phyloP scores from a whole-genome alignment of 2,329 filamentous ascomycete genomes.

The Talaromyces sp. region DNA sequence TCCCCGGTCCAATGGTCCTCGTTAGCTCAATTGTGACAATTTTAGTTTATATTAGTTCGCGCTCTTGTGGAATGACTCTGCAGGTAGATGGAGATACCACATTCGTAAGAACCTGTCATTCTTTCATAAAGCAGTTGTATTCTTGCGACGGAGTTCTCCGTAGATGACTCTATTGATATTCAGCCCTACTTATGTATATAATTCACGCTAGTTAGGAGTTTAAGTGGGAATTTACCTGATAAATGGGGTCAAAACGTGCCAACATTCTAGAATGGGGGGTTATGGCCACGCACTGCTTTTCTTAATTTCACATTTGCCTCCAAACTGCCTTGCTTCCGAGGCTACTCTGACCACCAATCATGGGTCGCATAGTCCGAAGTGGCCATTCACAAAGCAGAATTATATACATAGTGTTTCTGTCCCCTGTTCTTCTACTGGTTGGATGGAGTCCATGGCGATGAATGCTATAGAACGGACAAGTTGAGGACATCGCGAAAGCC shows the following conservation, averaged over 20 bases:
- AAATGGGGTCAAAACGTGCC: not conserved
- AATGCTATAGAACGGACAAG: not conserved
- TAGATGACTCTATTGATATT: not conserved
- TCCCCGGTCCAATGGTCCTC: not conserved
- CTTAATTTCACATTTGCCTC: not conserved
- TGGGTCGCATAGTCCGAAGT: not conserved
- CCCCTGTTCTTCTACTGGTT: too few relatives aligned
- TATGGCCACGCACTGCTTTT: not conserved
- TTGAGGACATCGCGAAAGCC: not conserved
- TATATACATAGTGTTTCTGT: too few relatives aligned
- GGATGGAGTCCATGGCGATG: not conserved
- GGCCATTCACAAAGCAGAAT: not conserved
- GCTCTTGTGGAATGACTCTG: not conserved
- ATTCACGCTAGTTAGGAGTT: not conserved
- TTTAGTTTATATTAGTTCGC: too few relatives aligned
- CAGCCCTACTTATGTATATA: not conserved
- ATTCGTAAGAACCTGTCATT: too few relatives aligned
- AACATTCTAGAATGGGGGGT: not conserved
- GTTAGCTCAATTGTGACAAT: too few relatives aligned
- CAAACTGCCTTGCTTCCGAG: not conserved
- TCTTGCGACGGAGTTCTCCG: not conserved
- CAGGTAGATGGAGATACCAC: not conserved
- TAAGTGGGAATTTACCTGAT: not conserved
- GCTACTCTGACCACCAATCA: too few relatives aligned
- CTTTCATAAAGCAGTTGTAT: not conserved